Conservation (phyloP, 2,329 filamentous ascomycete species). For the Trichophyton mentagrophytes region DNA sequence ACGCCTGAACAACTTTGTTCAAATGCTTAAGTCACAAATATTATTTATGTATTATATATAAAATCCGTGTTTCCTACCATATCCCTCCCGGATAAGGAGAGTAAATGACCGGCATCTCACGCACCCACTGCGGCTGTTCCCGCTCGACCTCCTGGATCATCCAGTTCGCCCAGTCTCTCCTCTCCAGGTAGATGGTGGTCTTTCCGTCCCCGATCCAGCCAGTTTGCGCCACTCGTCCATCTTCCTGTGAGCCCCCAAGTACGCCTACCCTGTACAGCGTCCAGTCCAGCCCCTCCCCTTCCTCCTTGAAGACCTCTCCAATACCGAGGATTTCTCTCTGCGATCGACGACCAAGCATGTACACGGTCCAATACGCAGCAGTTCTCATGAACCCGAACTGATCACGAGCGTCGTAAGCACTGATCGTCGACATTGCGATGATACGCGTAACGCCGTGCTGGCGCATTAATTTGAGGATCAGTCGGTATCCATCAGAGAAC, state of each 20-base stretch:
- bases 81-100: conserved; percentile 1
- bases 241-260: conserved; percentile 8
- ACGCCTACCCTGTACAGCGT: conserved; percentile 11
- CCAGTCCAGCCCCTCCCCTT: conserved; percentile 12
- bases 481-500: conserved; percentile 9
- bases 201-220: conserved; percentile 13
- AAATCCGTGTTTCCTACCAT: not conserved
- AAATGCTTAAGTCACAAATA: not conserved
- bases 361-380: conserved; percentile 11
- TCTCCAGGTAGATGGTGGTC: conserved; percentile 9
- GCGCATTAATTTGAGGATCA: conserved; percentile 19
- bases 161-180: conserved; percentile 14
- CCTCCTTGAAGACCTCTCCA: conserved; percentile 11
- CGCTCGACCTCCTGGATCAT: conserved; percentile 13
- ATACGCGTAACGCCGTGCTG: conserved; percentile 22
- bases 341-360: conserved; percentile 7
- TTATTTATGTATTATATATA: not conserved
- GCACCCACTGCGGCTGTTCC: conserved; percentile 10
- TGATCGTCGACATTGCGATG: conserved; percentile 25
- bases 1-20: not conserved
- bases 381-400: conserved; percentile 11
- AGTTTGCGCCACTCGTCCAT: conserved; percentile 9
- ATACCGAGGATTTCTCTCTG: conserved; percentile 11
- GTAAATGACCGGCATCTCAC: conserved; percentile 13
- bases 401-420: conserved; percentile 19